These are phyloP conservation scores for Lolium perenne DNA, from an alignment of 176 grass and related monocot species.

Conservation along the genomic window DNA sequence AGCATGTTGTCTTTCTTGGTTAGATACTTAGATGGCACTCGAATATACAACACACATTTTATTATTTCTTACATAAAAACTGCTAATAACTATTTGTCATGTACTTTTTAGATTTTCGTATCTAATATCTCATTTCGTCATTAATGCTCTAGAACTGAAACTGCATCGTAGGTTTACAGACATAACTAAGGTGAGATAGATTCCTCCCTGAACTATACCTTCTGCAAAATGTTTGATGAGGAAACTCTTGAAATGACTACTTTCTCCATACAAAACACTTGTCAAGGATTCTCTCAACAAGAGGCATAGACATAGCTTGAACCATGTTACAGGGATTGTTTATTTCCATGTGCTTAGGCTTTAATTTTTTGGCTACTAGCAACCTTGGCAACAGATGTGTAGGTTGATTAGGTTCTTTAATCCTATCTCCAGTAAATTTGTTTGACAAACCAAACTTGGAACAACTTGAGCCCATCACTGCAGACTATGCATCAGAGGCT, in stretches of 20 bases:
- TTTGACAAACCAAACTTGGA: conserved; percentile 4
- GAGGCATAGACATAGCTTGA: background rate
- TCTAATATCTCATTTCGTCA: background rate
- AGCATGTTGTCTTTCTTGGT: background rate
- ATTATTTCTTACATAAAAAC: no score
- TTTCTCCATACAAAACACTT: background rate
- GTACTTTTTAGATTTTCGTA: background rate
- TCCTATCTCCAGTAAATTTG: background rate
- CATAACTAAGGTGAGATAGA: background rate
- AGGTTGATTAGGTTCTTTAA: conserved; percentile 17
- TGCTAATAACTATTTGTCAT: no score
- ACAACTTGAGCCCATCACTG: background rate
- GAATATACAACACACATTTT: background rate
- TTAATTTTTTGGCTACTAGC: background rate
- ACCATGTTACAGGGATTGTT: conserved; percentile 6
- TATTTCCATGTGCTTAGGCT: conserved; percentile 10
- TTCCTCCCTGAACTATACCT: no score
- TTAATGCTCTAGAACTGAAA: background rate
- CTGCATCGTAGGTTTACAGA: background rate
- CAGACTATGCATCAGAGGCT: background rate
- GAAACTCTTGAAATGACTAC: background rate
- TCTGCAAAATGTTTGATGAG: background rate
- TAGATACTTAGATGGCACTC: conserved; percentile 9
- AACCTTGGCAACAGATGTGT: background rate
- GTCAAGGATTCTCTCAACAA: background rate